A percentile compares a stretch with the other conserved stretches of the same genome.
Conservation (phyloP, 345 rosid species). For the Salix caprea region DNA sequence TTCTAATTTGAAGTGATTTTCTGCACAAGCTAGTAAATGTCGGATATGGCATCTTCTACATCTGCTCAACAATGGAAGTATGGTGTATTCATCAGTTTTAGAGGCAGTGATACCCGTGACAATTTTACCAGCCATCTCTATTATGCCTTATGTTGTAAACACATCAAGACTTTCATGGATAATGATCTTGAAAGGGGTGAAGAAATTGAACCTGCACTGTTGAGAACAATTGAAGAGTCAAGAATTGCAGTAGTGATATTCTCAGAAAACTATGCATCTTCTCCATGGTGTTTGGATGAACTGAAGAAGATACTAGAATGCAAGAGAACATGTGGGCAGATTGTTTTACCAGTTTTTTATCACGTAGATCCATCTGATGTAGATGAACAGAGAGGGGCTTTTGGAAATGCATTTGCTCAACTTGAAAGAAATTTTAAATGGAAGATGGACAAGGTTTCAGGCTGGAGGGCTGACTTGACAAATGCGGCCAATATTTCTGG, state of each 20-base stretch:
- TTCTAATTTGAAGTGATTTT: too few relatives aligned
- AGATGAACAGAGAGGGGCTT: background rate
- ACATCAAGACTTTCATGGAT: background rate
- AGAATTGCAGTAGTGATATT: background rate
- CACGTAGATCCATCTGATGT: background rate
- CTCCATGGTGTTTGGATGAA: background rate
- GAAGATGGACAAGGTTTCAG: background rate
- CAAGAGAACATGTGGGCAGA: background rate
- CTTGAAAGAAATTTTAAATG: background rate
- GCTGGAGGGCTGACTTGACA: background rate
- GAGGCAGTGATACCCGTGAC: too few relatives aligned
- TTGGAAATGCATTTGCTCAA: background rate
- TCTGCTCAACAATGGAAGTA: too few relatives aligned
- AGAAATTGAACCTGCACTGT: background rate
- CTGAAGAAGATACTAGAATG: background rate
- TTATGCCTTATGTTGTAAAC: background rate
- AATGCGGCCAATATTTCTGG: background rate
- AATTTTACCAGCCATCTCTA: too few relatives aligned
- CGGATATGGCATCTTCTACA: too few relatives aligned
- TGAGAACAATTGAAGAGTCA: background rate
- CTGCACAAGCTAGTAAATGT: too few relatives aligned
- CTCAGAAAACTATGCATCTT: background rate
- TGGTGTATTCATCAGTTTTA: too few relatives aligned
- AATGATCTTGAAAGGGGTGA: too few relatives aligned
- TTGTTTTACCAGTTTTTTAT: background rate